Evolutionary conservation across 805 yeast genomes (phyloP), one percentile per base, ranked within the genome.

Genomic region (Helenozyma baotianmanensis): DNA sequence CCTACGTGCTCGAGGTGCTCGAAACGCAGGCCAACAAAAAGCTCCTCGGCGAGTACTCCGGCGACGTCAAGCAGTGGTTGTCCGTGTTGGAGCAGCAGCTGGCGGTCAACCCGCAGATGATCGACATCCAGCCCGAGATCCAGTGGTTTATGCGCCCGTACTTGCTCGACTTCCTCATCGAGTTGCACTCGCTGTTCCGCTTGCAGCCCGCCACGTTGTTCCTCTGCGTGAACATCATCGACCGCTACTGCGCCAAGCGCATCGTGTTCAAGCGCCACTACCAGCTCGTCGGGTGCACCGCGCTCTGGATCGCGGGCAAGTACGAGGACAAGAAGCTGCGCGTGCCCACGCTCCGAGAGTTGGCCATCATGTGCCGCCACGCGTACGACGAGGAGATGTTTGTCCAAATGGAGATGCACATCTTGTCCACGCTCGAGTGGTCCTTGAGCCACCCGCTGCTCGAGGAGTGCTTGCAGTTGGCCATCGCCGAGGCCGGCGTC

Each of bases 261-360:
- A 64, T 67, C 14, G 73, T 67, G 13, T 67, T 67, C 48, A 67
- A 67, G 48, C 56, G 70, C 39, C 72, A 64, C 50, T 68, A 65
- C 46, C 74, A 64, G 48, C 53, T 64, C 39, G 74, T 67, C 16
- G 72, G 70, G 4, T 67, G 70, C 49, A 67, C 70, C 21, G 71
- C 71, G 14, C 60, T 64, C 30, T 69, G 69, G 71, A 65, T 69
- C 27, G 71, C 74, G 17, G 68, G 63, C 27, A 65, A 66, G 49
- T 76, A 74, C 50, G 81, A 76, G 50, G 81, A 76, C 47, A 76
- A 76, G 48, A 76, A 76, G 52, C 62, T 68, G 29, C 58, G 80
- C 35, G 78, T 76, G 4, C 81, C 81, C 15, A 72, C 77, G 3
- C 58, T 76, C 30, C 60, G 67, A 30, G 81, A 76, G 45, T 56